phyloP scores from a whole-genome alignment of 352 stramenopile genomes.

The Globisporangium ultimum region DNA sequence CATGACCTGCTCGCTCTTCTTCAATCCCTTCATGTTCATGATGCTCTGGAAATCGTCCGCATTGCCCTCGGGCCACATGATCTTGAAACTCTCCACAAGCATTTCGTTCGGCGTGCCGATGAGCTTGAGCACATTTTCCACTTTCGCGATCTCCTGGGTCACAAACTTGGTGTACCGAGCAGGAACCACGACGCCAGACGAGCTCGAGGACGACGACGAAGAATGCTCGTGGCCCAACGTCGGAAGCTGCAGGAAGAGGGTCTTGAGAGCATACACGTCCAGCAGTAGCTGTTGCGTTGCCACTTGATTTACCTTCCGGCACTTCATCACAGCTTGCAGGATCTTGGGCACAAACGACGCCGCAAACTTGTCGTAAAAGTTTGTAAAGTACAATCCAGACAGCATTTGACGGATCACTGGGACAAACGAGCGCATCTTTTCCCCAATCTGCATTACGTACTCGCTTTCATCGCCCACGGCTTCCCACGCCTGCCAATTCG shows the following conservation, averaged over 20 bases:
- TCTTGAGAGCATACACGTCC: slow-evolving; percentile 98
- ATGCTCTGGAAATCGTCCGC: slow-evolving; percentile 92
- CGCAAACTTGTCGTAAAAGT: slow-evolving; percentile 98
- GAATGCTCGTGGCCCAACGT: slow-evolving; percentile 65
- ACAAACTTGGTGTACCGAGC: slow-evolving; percentile 97
- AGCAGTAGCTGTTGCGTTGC: slow-evolving; percentile 98
- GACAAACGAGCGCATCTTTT: slow-evolving; percentile 92
- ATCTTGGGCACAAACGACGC: slow-evolving; percentile 90
- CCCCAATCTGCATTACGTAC: slow-evolving; percentile 93
- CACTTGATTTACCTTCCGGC: slow-evolving; percentile 94
- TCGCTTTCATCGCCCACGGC: slow-evolving; percentile 94
- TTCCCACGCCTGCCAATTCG: slow-evolving; percentile 94
- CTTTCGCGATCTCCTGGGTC: slow-evolving; percentile 92
- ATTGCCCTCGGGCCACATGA: slow-evolving; percentile 94
- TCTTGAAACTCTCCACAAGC: slow-evolving; percentile 96
- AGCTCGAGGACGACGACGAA: slow-evolving; percentile 31
- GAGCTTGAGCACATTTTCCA: slow-evolving; percentile 97
- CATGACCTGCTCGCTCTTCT: slow-evolving; percentile 64
- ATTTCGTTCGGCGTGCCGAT: slow-evolving; percentile 95
- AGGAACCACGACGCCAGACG: slow-evolving; percentile 54
- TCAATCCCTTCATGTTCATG: slow-evolving; percentile 93
- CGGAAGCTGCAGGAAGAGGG: slow-evolving; percentile 93
- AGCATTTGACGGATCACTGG: slow-evolving; percentile 89
- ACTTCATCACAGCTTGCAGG: slow-evolving; percentile 84
- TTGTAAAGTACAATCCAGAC: slow-evolving; percentile 93